Percentiles rank a stretch among this genome's conserved stretches.
phyloP scores from a whole-genome alignment of 1,284 basidiomycete species.

The Stygiomarasmius scandens region DNA sequence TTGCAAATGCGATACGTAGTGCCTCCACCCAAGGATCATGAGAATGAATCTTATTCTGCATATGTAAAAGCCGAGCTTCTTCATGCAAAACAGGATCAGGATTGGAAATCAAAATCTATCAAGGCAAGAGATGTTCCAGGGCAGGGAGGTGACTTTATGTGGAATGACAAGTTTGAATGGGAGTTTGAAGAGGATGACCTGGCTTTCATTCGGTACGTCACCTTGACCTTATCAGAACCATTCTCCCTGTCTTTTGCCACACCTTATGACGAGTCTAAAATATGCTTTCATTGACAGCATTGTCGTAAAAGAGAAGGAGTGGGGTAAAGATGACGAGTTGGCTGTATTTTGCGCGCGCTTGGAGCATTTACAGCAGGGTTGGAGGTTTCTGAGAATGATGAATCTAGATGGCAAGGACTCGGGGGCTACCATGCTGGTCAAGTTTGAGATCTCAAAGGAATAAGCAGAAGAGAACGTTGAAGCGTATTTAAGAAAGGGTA shows the following conservation, averaged over 20 bases:
- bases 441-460: slow-evolving; percentile 28
- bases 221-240: not conserved
- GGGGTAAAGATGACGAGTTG: slow-evolving; percentile 45
- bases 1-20: too few relatives aligned
- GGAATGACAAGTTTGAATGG: slow-evolving; percentile 50
- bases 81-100: slow-evolving; percentile 36
- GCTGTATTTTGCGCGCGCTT: slow-evolving; percentile 54
- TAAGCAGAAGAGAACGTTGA: too few relatives aligned
- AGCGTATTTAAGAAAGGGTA: too few relatives aligned
- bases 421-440: slow-evolving; percentile 49
- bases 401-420: slow-evolving; percentile 56
- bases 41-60: slow-evolving; percentile 36
- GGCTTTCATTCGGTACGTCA: slow-evolving; percentile 50
- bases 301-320: slow-evolving; percentile 40
- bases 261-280: too few relatives aligned
- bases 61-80: slow-evolving; percentile 48
- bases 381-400: slow-evolving; percentile 55
- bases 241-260: not conserved
- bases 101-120: slow-evolving; percentile 44
- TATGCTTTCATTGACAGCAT: slow-evolving; percentile 25
- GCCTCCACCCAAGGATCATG: slow-evolving; percentile 38
- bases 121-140: slow-evolving; percentile 34
- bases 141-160: slow-evolving; percentile 45
- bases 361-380: slow-evolving; percentile 46
- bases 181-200: slow-evolving; percentile 51